phyloP scores from a whole-genome alignment of 768 basidiomycete genomes.

The Boletellus sp. region DNA sequence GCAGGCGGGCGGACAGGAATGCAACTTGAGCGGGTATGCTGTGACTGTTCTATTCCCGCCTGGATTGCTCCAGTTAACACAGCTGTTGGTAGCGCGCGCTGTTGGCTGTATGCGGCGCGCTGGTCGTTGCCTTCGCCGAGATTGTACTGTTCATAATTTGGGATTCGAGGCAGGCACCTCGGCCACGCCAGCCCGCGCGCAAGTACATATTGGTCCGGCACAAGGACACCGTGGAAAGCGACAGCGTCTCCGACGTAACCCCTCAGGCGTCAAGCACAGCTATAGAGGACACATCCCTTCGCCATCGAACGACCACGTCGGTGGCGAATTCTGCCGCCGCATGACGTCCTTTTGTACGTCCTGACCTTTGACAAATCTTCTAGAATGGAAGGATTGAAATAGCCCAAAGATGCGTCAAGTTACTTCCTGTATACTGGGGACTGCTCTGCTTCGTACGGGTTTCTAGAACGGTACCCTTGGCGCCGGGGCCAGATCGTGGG shows the following conservation, averaged over 20 bases:
- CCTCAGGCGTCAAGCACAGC: slow-evolving; percentile 23
- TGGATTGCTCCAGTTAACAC: slow-evolving; percentile 3
- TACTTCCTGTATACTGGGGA: background rate
- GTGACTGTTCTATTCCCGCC: slow-evolving; percentile 1
- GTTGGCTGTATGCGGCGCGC: slow-evolving; percentile 55
- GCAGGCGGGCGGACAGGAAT: slow-evolving; percentile 60
- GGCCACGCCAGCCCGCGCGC: slow-evolving; percentile 5
- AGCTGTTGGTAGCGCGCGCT: slow-evolving; percentile 48
- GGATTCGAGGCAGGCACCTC: slow-evolving; percentile 46
- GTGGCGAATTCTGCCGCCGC: background rate
- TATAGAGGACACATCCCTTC: slow-evolving; percentile 13
- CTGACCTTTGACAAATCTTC: background rate
- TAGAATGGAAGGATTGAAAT: background rate
- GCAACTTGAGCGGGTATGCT: slow-evolving; percentile 73
- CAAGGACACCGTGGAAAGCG: slow-evolving; percentile 8
- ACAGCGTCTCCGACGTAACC: background rate
- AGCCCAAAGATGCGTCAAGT: background rate
- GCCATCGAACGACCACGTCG: slow-evolving; percentile 14
- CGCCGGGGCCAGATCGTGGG: background rate
- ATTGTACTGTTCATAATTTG: slow-evolving; percentile 69
- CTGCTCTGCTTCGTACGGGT: background rate
- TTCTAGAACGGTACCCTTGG: background rate
- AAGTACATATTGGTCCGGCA: background rate
- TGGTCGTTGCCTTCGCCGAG: slow-evolving; percentile 70
- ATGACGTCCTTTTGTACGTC: background rate